A percentile compares a stretch with the other conserved stretches of the same genome.
Evolutionary conservation across 2,329 filamentous ascomycete species (phyloP).

Genomic region (Xylaria polymorpha): DNA sequence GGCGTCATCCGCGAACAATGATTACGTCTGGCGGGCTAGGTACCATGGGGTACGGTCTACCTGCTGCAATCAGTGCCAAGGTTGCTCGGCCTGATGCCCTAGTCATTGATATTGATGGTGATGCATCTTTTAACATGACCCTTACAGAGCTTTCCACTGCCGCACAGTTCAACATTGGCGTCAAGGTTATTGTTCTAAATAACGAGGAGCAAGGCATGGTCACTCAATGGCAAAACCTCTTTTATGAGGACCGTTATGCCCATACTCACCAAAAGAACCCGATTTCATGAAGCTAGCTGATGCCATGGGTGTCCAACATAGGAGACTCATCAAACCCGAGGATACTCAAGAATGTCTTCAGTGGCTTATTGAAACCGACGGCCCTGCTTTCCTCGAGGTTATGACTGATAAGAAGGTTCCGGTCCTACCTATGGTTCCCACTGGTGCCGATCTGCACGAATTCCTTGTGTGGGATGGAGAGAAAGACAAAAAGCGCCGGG

Average conservation of each 20-base stretch:
- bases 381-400: constrained; percentile 93
- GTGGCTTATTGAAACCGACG: constrained; percentile 90
- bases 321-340: constrained; percentile 76
- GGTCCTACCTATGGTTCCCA: constrained; percentile 97
- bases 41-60: constrained; percentile 95
- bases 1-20: constrained; percentile 76
- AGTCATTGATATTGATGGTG: constrained; percentile 95
- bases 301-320: constrained; percentile 86
- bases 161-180: constrained; percentile 93
- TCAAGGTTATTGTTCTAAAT: constrained; percentile 95
- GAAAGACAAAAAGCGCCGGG: constrained; percentile 71
- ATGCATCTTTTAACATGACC: constrained; percentile 99
- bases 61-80: constrained; percentile 83
- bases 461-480: constrained; percentile 83
- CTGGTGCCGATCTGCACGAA: constrained; percentile 87
- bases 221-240: constrained; percentile 97
- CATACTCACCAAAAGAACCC: constrained; percentile 97
- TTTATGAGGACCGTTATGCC: constrained; percentile 92
- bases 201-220: constrained; percentile 99
- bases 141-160: constrained; percentile 94
- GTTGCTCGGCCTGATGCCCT: constrained; percentile 74
- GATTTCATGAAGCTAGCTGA: constrained; percentile 94
- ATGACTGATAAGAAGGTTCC: constrained; percentile 92
- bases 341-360: constrained; percentile 82
- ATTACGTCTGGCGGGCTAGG: constrained; percentile 73